phyloP scores from a whole-genome alignment of 176 grass and related monocot species.

The Cenchrus fungigraminus region DNA sequence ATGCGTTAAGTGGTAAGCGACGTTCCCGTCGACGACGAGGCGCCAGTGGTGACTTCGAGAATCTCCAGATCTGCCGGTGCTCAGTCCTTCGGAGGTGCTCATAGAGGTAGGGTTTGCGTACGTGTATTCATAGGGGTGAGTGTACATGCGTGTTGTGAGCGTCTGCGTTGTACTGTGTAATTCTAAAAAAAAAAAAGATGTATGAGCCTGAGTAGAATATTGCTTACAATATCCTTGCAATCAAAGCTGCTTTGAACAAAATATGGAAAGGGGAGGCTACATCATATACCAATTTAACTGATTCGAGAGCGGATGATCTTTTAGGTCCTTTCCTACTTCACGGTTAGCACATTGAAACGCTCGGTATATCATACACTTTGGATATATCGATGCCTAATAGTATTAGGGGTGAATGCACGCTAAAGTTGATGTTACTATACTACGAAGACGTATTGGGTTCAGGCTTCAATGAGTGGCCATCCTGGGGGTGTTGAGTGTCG shows the following conservation, averaged over 20 bases:
- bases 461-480: slow-evolving; percentile 62
- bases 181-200: no score
- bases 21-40: no score
- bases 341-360: slow-evolving; percentile 36
- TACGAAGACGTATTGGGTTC: slow-evolving; percentile 75
- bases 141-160: no score
- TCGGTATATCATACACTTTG: slow-evolving; percentile 42
- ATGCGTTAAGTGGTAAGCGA: no score
- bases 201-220: slow-evolving; percentile 34
- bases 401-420: slow-evolving; percentile 11
- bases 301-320: slow-evolving; percentile 44
- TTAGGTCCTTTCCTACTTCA: slow-evolving; percentile 51
- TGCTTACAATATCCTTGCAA: slow-evolving; percentile 56
- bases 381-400: slow-evolving; percentile 39
- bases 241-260: slow-evolving; percentile 68
- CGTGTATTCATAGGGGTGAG: no score
- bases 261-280: slow-evolving; percentile 47
- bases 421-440: slow-evolving; percentile 37
- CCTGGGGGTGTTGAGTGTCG: slow-evolving; percentile 65
- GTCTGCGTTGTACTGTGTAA: no score
- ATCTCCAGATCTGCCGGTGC: no score
- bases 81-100: no score
- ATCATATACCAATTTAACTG: slow-evolving; percentile 55
- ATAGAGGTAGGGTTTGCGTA: no score
- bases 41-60: no score